Evolutionary conservation across 1,284 basidiomycete genomes (phyloP).

Genomic region (Filobasidium uniguttulatum): DNA sequence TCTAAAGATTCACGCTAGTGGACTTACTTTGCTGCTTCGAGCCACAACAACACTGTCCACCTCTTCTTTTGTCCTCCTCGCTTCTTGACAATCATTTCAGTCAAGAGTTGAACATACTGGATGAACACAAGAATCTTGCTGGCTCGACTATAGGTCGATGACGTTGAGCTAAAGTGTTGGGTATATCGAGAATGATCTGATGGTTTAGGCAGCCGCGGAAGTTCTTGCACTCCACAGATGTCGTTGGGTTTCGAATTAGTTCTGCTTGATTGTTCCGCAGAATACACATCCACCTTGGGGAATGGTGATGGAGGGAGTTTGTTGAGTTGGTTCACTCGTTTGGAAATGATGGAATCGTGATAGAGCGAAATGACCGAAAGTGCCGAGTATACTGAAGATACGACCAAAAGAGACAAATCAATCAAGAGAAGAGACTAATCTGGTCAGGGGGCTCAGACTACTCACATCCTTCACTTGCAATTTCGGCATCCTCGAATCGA

Average conservation of each 20-base stretch:
- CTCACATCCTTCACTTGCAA: conserved; percentile 80
- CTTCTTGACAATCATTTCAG: conserved; percentile 73
- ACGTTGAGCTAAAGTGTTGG: conserved; percentile 60
- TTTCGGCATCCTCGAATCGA: conserved; percentile 89
- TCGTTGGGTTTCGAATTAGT: not conserved
- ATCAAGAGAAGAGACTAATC: not conserved
- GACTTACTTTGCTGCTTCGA: conserved; percentile 71
- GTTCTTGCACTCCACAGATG: not conserved
- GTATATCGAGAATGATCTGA: conserved; percentile 48
- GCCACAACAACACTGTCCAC: conserved; percentile 57
- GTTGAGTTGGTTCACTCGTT: conserved; percentile 49
- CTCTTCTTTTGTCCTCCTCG: conserved; percentile 42
- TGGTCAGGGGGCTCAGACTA: conserved; percentile 47
- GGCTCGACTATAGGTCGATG: conserved; percentile 55
- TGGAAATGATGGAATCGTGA: conserved; percentile 66
- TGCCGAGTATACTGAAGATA: conserved; percentile 32
- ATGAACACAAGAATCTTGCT: conserved; percentile 59
- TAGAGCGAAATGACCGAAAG: conserved; percentile 41
- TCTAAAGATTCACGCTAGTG: too few species aligned
- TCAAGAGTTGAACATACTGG: conserved; percentile 60
- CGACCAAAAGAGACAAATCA: too few species aligned
- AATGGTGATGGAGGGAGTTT: conserved; percentile 45
- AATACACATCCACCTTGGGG: conserved; percentile 1
- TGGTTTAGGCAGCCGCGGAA: conserved; percentile 17
- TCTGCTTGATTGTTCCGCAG: not conserved